Base-by-base conservation (phyloP, 169 alveolate genomes). In the Plasmodium malariae region DNA sequence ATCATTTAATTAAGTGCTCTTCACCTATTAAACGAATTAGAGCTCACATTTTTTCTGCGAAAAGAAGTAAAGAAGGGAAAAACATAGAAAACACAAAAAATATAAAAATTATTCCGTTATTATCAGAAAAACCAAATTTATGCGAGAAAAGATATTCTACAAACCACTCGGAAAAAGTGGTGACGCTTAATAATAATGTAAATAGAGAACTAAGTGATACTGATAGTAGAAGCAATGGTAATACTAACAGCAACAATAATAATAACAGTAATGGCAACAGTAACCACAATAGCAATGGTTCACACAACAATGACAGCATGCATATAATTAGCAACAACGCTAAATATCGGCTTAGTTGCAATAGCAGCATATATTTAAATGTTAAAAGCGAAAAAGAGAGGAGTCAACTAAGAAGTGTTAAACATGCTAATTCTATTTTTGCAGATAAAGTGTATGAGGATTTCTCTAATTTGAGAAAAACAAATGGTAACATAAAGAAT, bases 1-100 rank as follows among this genome's bases (percentile, higher is more conserved):
- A 49, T 19, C 24, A 7, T 7, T 14, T n/a, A 24, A 37, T n/a
- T 67, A 49, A 49, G 24, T n/a, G 21, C 21, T n/a, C 36, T 43
- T 48, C 36, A 11, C 74, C 74, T 28, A 32, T 67, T 24, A 67
- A 67, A 67, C 28, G 17, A 49, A 32, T 36, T 1, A 67, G 51
- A 67, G 17, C 74, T 17, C n/a, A 26, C 51, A 32, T 12, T 17
- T 49, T 19, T 67, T 30, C 28, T 55, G 55, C 17, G 36, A 37
- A 67, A 19, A 30, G 51, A 67, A 67, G 43, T 6, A 36, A 37
- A 6, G 51, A 26, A 36, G 36, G 74, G 24, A 49, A 49, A 37
- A 67, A 67, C n/a, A n/a, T n/a, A n/a, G n/a, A n/a, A n/a, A n/a
- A n/a, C n/a, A 21, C 37, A 26, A 36, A 70, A 49, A 21, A 34